Percentiles rank a stretch among this genome's conserved stretches.
Evolutionary conservation across 2,329 filamentous ascomycete genomes (phyloP).

Genomic region (Gnomoniopsis smithogilvyi): DNA sequence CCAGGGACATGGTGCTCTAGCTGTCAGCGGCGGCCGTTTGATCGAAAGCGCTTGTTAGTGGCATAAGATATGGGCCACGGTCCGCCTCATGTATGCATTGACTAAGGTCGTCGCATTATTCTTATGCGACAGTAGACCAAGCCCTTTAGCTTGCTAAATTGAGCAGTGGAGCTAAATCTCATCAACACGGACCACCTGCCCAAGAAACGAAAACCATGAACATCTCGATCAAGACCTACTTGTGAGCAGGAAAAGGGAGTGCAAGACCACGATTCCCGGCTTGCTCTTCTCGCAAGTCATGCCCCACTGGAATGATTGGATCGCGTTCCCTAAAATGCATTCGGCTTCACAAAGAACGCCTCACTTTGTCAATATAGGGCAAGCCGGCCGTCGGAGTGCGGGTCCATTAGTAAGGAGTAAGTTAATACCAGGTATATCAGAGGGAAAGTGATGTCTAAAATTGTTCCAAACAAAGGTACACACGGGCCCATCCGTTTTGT

Average conservation of each 20-base stretch:
- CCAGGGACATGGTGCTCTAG: not conserved
- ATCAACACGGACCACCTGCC: not conserved
- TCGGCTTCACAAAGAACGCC: too few relatives aligned
- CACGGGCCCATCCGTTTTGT: too few relatives aligned
- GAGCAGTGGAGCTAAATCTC: not conserved
- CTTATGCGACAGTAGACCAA: not conserved
- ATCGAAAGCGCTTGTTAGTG: not conserved
- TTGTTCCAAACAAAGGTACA: too few relatives aligned
- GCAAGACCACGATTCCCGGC: slow-evolving; percentile 1
- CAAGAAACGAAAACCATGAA: not conserved
- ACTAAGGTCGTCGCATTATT: not conserved
- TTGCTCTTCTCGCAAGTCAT: not conserved
- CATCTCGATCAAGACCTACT: not conserved
- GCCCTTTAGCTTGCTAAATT: not conserved
- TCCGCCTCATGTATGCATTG: not conserved
- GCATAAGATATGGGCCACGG: not conserved
- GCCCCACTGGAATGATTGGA: not conserved
- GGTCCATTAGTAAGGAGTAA: too few relatives aligned
- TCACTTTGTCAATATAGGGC: too few relatives aligned
- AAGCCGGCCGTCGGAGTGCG: too few relatives aligned
- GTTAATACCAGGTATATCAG: too few relatives aligned
- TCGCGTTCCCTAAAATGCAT: too few relatives aligned
- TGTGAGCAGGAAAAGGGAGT: not conserved
- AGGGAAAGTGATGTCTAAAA: too few relatives aligned
- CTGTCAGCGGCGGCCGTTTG: not conserved